Evolutionary conservation across 2,329 filamentous ascomycete species (phyloP).

Genomic region (Cucurbitaria berberidis): DNA sequence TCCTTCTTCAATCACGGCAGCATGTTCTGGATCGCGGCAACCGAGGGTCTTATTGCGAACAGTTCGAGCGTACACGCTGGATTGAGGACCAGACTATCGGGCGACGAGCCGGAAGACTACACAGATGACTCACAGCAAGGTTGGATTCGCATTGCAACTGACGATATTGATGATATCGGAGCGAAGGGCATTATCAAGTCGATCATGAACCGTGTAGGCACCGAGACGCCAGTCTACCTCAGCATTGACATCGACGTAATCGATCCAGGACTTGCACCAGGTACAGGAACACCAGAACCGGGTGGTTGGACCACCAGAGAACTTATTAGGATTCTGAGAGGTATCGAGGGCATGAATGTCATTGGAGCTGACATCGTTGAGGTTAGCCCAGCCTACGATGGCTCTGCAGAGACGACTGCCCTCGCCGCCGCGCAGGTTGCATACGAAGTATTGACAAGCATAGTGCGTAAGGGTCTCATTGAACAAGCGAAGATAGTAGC

Average conservation of each 20-base stretch:
- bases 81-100: slow-evolving; percentile 74
- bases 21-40: slow-evolving; percentile 89
- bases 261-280: slow-evolving; percentile 74
- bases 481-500: slow-evolving; percentile 43
- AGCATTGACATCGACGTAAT: slow-evolving; percentile 83
- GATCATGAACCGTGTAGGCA: slow-evolving; percentile 76
- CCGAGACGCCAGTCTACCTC: slow-evolving; percentile 78
- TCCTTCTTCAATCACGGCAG: slow-evolving; percentile 84
- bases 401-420: slow-evolving; percentile 78
- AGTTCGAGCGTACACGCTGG: slow-evolving; percentile 80
- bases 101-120: slow-evolving; percentile 70
- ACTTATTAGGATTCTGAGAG: slow-evolving; percentile 80
- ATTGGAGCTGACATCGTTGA: slow-evolving; percentile 92
- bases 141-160: slow-evolving; percentile 79
- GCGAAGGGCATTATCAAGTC: slow-evolving; percentile 70
- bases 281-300: slow-evolving; percentile 86
- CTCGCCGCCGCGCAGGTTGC: slow-evolving; percentile 83
- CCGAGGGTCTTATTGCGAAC: slow-evolving; percentile 80
- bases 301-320: slow-evolving; percentile 92
- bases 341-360: slow-evolving; percentile 81
- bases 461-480: slow-evolving; percentile 65
- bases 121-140: slow-evolving; percentile 75
- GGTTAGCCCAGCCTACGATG: slow-evolving; percentile 85
- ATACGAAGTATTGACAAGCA: slow-evolving; percentile 82
- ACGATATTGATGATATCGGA: slow-evolving; percentile 87